These are phyloP conservation scores for Neofusicoccum laricinum DNA, from an alignment of 2,329 filamentous ascomycete genomes.

Conservation along the genomic window DNA sequence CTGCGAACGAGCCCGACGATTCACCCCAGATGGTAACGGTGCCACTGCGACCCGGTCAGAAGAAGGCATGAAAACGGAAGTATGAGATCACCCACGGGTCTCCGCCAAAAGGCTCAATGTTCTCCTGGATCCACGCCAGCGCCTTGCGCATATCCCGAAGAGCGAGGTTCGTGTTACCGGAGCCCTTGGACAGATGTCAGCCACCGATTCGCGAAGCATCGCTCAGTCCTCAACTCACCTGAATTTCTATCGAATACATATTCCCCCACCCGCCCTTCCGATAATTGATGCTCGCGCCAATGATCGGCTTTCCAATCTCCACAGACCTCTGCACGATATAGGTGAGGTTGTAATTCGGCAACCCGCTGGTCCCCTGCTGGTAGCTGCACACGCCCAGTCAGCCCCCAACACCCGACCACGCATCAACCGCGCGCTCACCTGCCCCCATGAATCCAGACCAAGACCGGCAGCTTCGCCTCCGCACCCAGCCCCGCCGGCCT, in stretches of 20 bases:
- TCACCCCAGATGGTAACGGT: constrained; percentile 16
- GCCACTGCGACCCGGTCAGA: not conserved
- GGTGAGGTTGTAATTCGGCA: constrained; percentile 16
- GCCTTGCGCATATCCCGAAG: constrained; percentile 10
- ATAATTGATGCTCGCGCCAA: constrained; percentile 45
- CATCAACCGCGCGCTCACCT: not conserved
- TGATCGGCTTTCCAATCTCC: constrained; percentile 29
- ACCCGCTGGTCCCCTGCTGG: constrained; percentile 10
- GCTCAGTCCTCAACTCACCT: not conserved
- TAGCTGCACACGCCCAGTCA: not conserved
- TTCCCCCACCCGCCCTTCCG: constrained; percentile 23
- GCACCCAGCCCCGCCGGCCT: constrained; percentile 15
- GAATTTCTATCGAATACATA: constrained; percentile 15
- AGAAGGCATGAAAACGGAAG: no score
- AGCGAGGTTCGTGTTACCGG: constrained; percentile 11
- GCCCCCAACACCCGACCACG: not conserved
- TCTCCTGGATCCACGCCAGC: constrained; percentile 13
- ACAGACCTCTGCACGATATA: constrained; percentile 31
- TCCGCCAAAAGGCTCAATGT: constrained; percentile 11
- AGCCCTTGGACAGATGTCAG: not conserved
- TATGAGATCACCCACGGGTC: not conserved
- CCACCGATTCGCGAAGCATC: not conserved
- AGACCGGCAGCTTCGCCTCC: not conserved
- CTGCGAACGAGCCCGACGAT: constrained; percentile 11
- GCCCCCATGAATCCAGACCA: constrained; percentile 14